Base-by-base conservation (phyloP, 1,284 basidiomycete genomes). In the Microbotryomycetes sp. region DNA sequence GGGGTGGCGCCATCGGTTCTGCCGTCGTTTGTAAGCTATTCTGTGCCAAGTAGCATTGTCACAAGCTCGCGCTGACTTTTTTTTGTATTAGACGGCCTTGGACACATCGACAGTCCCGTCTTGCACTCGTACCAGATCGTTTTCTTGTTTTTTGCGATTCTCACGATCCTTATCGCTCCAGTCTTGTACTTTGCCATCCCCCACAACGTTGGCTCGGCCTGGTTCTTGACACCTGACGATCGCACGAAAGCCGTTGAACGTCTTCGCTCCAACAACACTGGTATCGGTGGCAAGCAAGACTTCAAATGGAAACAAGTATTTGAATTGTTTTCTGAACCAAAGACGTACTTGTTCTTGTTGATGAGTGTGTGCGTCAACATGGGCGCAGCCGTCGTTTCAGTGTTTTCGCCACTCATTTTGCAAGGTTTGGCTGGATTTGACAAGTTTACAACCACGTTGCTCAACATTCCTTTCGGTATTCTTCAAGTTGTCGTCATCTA, bases 381-480 rank as follows among this genome's bases (percentile, higher is more conserved):
- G 16, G 59, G 56, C 6, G 49, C 56, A 1, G 30, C 59, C 19
- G 49, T 55, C 3, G 26, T 22, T 2, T 23, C 29, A 4, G 67
- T 58, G 25, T 74, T 63, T 50, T 69, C 70, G n/a, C 72, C 72
- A 4, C 71, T 73, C 6, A 70, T 75, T 56, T 71, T 76, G 64
- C 62, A 67, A 51, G 66, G 68, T 23, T 65, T 76, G 4, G 28
- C 45, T 49, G 74, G 74, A 6, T 75, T 74, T 61, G 67, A 71
- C 60, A 47, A 69, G 54, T 60, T 68, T 60, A 65, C 65, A 25
- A 69, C 72, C 6, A 63, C 70, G 6, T 67, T 77, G 9, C 72
- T 77, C 62, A 77, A 76, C 71, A 77, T 76, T 68, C 76, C 76
- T 1, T 77, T 77, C 58, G 76, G 76, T 42, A 63, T 65, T 14